These are phyloP conservation scores for Rhizomucor pusillus DNA, from an alignment of 371 early-diverging fungal species.

Conservation along the genomic window DNA sequence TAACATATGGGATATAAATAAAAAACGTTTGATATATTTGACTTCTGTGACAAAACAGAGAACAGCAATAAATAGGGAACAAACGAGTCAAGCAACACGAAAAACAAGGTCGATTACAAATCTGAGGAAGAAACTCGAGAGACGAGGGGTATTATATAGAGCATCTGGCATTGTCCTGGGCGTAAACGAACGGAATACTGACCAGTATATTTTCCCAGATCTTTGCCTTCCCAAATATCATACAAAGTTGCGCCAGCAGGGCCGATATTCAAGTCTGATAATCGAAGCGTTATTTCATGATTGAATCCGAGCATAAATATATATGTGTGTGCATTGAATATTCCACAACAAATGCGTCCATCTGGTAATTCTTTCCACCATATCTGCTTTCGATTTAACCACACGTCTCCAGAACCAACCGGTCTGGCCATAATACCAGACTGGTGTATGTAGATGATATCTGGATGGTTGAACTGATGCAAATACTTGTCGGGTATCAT, in stretches of 20 bases:
- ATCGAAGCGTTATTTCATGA: slow-evolving; percentile 14
- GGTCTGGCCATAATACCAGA: slow-evolving; percentile 25
- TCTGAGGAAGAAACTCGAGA: not conserved
- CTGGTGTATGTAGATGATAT: slow-evolving; percentile 26
- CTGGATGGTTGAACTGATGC: slow-evolving; percentile 24
- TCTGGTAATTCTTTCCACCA: slow-evolving; percentile 31
- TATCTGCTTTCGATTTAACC: slow-evolving; percentile 26
- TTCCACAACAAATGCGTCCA: slow-evolving; percentile 21
- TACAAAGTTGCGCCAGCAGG: slow-evolving; percentile 7
- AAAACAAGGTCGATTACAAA: not conserved
- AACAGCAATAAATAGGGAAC: not conserved
- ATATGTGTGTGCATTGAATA: slow-evolving; percentile 30
- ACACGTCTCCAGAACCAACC: slow-evolving; percentile 18
- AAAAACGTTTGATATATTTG: too few species aligned
- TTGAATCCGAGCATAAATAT: slow-evolving; percentile 19
- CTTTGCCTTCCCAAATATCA: slow-evolving; percentile 26
- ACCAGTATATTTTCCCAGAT: slow-evolving; percentile 12
- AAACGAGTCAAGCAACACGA: not conserved
- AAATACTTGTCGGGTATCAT: slow-evolving; percentile 30
- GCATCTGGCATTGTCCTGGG: slow-evolving; percentile 29
- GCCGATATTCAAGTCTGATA: slow-evolving; percentile 14
- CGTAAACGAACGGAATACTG: slow-evolving; percentile 14
- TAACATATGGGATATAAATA: too few species aligned
- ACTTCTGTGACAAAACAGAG: not conserved
- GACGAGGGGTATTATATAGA: slow-evolving; percentile 8